phyloP scores from a whole-genome alignment of 805 yeast species.

The Sugiyamaella lignohabitans region DNA sequence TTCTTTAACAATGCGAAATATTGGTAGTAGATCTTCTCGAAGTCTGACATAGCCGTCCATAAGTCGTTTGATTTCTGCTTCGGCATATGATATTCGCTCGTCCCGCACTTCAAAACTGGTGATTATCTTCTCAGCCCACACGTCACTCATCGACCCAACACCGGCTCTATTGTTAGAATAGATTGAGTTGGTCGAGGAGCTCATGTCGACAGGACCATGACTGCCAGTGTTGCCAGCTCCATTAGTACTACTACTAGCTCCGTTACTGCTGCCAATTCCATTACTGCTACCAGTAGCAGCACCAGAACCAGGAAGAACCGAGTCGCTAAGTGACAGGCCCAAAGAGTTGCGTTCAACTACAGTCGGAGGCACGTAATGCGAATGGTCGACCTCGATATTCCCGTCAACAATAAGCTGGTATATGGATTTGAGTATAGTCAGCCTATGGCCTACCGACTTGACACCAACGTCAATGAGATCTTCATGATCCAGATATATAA shows the following conservation, averaged over 20 bases:
- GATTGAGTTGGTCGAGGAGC: too few species aligned
- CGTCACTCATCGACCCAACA: too few species aligned
- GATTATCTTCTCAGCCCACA: conserved; percentile 1
- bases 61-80: conserved; percentile 37
- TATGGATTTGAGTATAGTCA: conserved; percentile 54
- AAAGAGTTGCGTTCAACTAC: conserved; percentile 19
- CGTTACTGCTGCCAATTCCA: not conserved
- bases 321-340: not conserved
- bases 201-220: not conserved
- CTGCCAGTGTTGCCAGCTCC: not conserved
- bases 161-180: too few species aligned
- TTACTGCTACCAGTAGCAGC: not conserved
- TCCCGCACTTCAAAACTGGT: conserved; percentile 25
- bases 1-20: conserved; percentile 56
- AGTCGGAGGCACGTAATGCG: conserved; percentile 31
- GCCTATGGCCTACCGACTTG: conserved; percentile 44
- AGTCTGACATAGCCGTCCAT: conserved; percentile 50
- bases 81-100: conserved; percentile 30
- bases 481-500: conserved; percentile 60
- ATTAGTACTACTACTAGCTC: not conserved
- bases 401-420: conserved; percentile 40
- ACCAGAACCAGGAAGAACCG: not conserved
- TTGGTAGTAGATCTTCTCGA: conserved; percentile 59
- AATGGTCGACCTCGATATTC: conserved; percentile 14
- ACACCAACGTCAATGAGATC: conserved; percentile 74